Percentiles rank a stretch among this genome's conserved stretches.
These are phyloP conservation scores for Boletus coffeatus DNA, from an alignment of 1,284 basidiomycete genomes.

Conservation along the genomic window DNA sequence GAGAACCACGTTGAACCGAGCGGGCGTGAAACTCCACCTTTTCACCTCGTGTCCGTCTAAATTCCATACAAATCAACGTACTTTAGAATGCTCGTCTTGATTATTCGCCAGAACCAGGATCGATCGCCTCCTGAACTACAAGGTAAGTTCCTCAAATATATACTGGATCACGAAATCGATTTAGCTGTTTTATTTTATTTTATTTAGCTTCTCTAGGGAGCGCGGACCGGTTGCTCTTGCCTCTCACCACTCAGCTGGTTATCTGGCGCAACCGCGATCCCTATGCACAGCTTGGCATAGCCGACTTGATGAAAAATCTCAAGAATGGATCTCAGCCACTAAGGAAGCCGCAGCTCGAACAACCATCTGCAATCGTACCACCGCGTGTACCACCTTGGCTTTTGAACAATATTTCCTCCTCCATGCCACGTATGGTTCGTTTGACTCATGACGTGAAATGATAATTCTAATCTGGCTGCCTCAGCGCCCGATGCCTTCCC, in stretches of 20 bases:
- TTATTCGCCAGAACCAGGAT: constrained; percentile 24
- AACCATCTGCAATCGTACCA: constrained; percentile 8
- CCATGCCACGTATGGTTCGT: constrained; percentile 29
- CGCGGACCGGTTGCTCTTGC: constrained; percentile 24
- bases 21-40: constrained; percentile 31
- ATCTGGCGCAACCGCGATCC: constrained; percentile 27
- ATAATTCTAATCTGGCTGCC: constrained; percentile 8
- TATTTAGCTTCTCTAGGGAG: constrained; percentile 12
- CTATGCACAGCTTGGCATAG: constrained; percentile 34
- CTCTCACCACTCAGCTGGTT: constrained; percentile 25
- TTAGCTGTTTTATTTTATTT: neutral
- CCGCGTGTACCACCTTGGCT: constrained; percentile 25
- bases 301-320: constrained; percentile 28
- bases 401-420: constrained; percentile 23
- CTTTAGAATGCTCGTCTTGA: constrained; percentile 32
- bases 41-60: constrained; percentile 32
- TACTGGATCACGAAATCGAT: neutral
- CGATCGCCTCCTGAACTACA: constrained; percentile 24
- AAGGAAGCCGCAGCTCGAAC: constrained; percentile 18
- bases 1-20: constrained; percentile 30
- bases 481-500: constrained; percentile 30
- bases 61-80: constrained; percentile 31
- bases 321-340: constrained; percentile 17
- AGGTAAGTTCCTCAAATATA: constrained; percentile 12
- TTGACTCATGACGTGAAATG: neutral